Base-by-base conservation (phyloP, 345 rosid species). In the Noccaea bulbosa region DNA sequence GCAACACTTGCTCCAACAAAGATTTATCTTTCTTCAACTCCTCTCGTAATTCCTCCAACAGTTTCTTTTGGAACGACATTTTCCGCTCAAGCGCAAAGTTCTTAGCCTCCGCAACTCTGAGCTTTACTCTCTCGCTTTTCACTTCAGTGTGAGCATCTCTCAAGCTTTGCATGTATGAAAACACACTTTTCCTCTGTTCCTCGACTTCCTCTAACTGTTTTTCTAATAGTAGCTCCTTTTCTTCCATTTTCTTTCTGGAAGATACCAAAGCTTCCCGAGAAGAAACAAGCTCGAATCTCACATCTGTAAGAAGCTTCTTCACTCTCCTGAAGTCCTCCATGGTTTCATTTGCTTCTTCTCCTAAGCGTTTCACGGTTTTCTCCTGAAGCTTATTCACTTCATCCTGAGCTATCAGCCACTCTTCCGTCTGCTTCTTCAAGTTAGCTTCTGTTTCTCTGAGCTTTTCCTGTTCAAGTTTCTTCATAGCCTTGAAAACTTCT, bases 141-240 rank as follows among this genome's bases (percentile, higher is more conserved):
- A 93, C 87, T 83, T 88, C 92, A 67, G 70, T 72, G 72, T 79
- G 84, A 67, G 89, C 92, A 73, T 86, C 82, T 70, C 77, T 85
- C 82, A 91, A 75, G 78, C 78, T 85, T 47, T 79, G 82, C 86
- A 84, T 79, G 80, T 91, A 86, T 22, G 86, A 78, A 35, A 48
- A 34, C 57, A 88, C 70, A 65, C 86, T 79, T 60, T 46, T 77
- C 84, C 82, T 87, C 77, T 82, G 88, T 77, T 86, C 88, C 81
- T 86, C 88, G 44, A 88, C 85, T 63, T 87, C 91, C 24, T 65
- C 77, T 15, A 85, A 30, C 50, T 84, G 88, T 48, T 69, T 74
- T 66, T 79, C 77, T 17, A 93, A 74, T 55, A 81, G 63, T 58
- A 48, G 67, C 54, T 83, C 92, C 43, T 85, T 89, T 69, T 86